Conservation (phyloP, 75 land plant genomes). For the Pinus albicaulis region DNA sequence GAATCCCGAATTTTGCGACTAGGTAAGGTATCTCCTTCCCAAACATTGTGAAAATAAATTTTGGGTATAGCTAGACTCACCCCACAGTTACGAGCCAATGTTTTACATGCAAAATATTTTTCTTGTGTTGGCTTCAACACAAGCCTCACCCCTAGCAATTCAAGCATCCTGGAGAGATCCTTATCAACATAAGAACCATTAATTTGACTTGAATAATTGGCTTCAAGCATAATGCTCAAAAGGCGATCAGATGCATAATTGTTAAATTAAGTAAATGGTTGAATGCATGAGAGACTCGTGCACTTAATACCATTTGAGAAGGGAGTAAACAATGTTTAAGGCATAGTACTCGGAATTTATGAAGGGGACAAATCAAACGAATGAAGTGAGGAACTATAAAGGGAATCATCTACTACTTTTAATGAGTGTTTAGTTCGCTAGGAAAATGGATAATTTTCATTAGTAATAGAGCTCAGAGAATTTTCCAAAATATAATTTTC, state of each 20-base stretch:
- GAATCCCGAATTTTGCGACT: neutral
- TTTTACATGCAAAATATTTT: neutral
- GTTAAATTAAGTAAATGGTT: slow-evolving; percentile 8
- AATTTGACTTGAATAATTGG: neutral
- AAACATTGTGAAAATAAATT: slow-evolving; percentile 2
- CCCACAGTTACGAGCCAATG: neutral
- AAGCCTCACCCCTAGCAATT: neutral
- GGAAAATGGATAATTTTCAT: no score
- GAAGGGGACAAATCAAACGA: no score
- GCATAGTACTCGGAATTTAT: no score
- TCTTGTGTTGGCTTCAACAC: neutral
- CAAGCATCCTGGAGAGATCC: neutral
- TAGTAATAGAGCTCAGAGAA: no score
- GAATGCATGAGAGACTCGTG: neutral
- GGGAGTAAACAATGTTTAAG: neutral
- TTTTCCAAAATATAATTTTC: no score
- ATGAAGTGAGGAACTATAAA: no score
- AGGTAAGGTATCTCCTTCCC: no score
- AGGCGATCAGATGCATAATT: neutral
- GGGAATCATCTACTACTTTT: no score
- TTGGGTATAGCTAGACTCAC: neutral
- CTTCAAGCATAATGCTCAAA: neutral
- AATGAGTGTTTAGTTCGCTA: no score
- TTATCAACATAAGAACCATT: neutral
- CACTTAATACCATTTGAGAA: neutral